Conservation (phyloP, 768 basidiomycete genomes). For the Hypholoma fasciculare region DNA sequence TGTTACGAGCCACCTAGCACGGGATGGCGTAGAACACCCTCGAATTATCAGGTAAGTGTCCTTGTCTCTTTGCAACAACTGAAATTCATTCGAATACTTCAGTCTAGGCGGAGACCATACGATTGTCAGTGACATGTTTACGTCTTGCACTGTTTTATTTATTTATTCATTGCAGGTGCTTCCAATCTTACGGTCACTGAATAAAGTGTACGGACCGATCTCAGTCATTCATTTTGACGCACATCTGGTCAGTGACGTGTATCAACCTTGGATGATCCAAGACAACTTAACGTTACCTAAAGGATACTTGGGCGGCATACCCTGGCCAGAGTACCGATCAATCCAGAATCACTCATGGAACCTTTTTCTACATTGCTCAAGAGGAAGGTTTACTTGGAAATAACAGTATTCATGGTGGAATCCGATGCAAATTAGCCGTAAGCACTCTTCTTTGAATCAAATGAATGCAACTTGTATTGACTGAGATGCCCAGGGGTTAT, state of each 20-base stretch:
- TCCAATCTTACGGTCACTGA: constrained; percentile 78
- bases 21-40: constrained; percentile 68
- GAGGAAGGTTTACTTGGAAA: constrained; percentile 78
- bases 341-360: constrained; percentile 79
- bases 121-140: constrained; percentile 45
- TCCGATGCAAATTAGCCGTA: constrained; percentile 68
- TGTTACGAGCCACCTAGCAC: constrained; percentile 38
- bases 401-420: constrained; percentile 83
- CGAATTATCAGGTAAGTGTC: constrained; percentile 60
- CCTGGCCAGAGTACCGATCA: constrained; percentile 58
- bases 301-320: constrained; percentile 68
- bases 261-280: constrained; percentile 27
- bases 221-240: constrained; percentile 86
- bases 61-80: not conserved
- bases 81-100: not conserved
- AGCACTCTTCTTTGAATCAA: constrained; percentile 26
- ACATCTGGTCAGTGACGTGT: constrained; percentile 38
- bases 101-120: constrained; percentile 90
- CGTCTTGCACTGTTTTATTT: constrained; percentile 43
- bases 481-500: constrained; percentile 43
- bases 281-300: not conserved
- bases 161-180: constrained; percentile 56
- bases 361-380: constrained; percentile 80
- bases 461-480: constrained; percentile 6
- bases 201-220: constrained; percentile 79